Percentiles rank a stretch among this genome's conserved stretches.
Conservation (phyloP, 129 eudicot genomes). For the Flaveria bidentis region DNA sequence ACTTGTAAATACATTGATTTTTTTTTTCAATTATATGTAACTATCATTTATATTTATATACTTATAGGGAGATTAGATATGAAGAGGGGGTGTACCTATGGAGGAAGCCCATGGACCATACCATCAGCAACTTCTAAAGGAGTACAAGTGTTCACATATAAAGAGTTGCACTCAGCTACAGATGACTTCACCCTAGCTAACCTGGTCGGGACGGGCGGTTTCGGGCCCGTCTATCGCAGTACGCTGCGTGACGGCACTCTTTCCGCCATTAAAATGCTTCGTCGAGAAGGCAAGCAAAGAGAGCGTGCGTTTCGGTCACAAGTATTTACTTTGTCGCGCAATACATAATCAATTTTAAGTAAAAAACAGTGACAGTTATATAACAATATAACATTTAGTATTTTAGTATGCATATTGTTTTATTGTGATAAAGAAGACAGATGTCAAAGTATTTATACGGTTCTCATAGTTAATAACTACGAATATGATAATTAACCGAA, state of each 20-base stretch:
- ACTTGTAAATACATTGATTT: too few species aligned
- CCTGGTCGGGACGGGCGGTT: slow-evolving; percentile 71
- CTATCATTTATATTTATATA: not conserved
- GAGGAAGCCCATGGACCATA: slow-evolving; percentile 41
- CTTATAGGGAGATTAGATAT: slow-evolving; percentile 29
- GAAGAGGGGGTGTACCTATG: slow-evolving; percentile 60
- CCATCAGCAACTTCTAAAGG: slow-evolving; percentile 51
- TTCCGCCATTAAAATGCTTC: slow-evolving; percentile 72
- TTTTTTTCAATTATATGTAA: not conserved
- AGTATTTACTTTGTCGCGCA: slow-evolving; percentile 26
- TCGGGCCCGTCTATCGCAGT: slow-evolving; percentile 74
- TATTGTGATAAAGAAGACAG: not conserved
- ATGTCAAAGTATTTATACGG: not conserved
- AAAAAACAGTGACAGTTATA: not conserved
- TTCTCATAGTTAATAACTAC: not conserved
- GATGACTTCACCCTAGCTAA: slow-evolving; percentile 56
- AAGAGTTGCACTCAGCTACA: slow-evolving; percentile 78
- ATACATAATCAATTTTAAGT: not conserved
- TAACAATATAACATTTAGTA: not conserved
- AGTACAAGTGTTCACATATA: slow-evolving; percentile 80
- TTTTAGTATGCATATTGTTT: not conserved
- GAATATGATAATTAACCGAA: slow-evolving; percentile 1
- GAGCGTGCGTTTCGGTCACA: slow-evolving; percentile 91
- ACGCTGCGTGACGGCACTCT: slow-evolving; percentile 68
- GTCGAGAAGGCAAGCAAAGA: slow-evolving; percentile 74